phyloP scores from a whole-genome alignment of 352 stramenopile genomes.

The Phytophthora ohioensis region DNA sequence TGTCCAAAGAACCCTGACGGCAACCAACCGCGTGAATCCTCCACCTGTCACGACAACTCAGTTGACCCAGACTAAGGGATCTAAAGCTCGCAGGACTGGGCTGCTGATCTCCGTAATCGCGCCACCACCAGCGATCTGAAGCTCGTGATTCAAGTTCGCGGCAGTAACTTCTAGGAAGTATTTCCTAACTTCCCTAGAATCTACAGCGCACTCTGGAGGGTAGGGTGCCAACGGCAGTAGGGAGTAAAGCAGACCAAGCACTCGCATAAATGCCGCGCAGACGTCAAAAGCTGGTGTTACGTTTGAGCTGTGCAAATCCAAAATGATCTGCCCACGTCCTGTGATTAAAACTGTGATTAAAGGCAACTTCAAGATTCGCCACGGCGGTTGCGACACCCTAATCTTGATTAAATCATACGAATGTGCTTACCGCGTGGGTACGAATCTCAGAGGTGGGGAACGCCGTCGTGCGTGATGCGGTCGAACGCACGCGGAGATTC shows the following conservation, averaged over 20 bases:
- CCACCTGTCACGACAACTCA: not conserved
- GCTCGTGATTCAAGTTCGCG: not conserved
- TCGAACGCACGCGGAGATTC: not conserved
- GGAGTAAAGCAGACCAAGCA: not conserved
- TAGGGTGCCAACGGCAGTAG: not conserved
- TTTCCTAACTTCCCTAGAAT: not conserved
- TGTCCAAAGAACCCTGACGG: not conserved
- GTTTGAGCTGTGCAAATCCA: not conserved
- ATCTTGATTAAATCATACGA: not conserved
- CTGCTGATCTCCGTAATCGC: not conserved
- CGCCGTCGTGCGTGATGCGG: not conserved
- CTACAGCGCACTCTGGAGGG: not conserved
- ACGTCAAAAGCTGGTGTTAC: not conserved
- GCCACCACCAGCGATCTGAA: not conserved
- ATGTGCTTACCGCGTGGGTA: too few species aligned
- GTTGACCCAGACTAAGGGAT: not conserved
- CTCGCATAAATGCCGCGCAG: not conserved
- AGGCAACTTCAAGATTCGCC: not conserved
- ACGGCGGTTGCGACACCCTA: not conserved
- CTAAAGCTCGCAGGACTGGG: not conserved
- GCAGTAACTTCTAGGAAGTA: not conserved
- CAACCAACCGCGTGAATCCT: not conserved
- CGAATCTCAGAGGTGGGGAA: not conserved
- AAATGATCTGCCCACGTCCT: not conserved
- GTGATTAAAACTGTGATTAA: constrained; percentile 1